Evolutionary conservation across 345 rosid species (phyloP).

Genomic region (Boechera divaricarpa): DNA sequence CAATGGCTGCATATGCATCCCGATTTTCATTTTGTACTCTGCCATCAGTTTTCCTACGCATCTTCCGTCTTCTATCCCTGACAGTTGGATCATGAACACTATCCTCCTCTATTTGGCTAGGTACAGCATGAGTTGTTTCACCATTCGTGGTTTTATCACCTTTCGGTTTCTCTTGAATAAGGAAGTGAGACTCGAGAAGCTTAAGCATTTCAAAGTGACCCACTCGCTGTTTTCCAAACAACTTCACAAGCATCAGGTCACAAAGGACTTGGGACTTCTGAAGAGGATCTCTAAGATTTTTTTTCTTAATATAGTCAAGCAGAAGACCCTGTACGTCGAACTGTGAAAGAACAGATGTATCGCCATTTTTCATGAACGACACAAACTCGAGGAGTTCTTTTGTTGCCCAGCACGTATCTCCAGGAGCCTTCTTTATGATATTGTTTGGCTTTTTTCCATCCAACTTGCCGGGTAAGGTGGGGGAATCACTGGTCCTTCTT

Average conservation of each 20-base stretch:
- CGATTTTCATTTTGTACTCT: slow-evolving; percentile 49
- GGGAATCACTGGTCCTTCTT: slow-evolving; percentile 55
- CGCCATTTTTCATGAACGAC: slow-evolving; percentile 76
- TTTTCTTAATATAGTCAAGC: slow-evolving; percentile 68
- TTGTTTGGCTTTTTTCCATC: slow-evolving; percentile 42
- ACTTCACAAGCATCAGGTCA: slow-evolving; percentile 67
- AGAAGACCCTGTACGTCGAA: slow-evolving; percentile 76
- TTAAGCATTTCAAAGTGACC: slow-evolving; percentile 91
- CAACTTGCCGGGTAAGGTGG: slow-evolving; percentile 43
- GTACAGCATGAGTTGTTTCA: slow-evolving; percentile 47
- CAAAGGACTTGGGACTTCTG: slow-evolving; percentile 74
- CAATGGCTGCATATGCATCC: slow-evolving; percentile 81
- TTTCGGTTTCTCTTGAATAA: slow-evolving; percentile 54
- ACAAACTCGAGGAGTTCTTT: slow-evolving; percentile 86
- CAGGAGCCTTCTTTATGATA: slow-evolving; percentile 42
- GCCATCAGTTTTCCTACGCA: slow-evolving; percentile 54
- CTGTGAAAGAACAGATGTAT: slow-evolving; percentile 59
- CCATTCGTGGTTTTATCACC: slow-evolving; percentile 42
- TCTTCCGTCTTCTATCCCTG: slow-evolving; percentile 60
- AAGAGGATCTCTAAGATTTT: slow-evolving; percentile 78
- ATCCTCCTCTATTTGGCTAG: slow-evolving; percentile 46
- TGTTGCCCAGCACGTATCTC: slow-evolving; percentile 74
- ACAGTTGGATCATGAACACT: slow-evolving; percentile 44
- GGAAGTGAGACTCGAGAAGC: slow-evolving; percentile 83
- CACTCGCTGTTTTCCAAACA: slow-evolving; percentile 71